Evolutionary conservation across 1,284 basidiomycete species (phyloP), one percentile per base, ranked within the genome.

Genomic region (Apiotrichum mycotoxinovorans): DNA sequence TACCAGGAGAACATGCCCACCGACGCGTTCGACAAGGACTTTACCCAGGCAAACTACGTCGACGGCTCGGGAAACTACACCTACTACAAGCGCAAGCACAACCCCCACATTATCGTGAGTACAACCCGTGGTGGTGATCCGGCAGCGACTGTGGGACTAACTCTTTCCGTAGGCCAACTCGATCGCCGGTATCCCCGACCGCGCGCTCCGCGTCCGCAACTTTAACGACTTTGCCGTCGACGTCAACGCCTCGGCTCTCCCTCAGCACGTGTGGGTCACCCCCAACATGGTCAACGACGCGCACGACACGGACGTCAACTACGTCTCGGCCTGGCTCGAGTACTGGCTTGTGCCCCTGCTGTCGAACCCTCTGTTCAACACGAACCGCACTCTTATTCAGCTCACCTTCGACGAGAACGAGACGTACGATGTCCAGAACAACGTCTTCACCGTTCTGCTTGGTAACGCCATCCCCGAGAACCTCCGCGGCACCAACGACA

Each of bases 251-350:
- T 70, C 80, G 47, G 77, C 77, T 3, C 68, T 87, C 26, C 82
- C 85, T 10, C 84, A 85, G 64, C 86, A 83, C 83, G 69, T 76
- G 30, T 87, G 83, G 66, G 74, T 87, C 52, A 86, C 86, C 0
- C 86, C 86, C n/a, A 86, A 86, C 71, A 69, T 84, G 51, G 79
- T 80, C 30, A 77, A 81, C 70, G 83, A 85, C 64, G 83, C 76
- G 0, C 65, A 87, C 63, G 85, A 87, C 70, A 85, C 85, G 10
- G 80, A 79, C 26, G 72, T 83, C 65, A 78, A 77, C 48, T 84
- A 82, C 63, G 74, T 79, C 27, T 75, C 75, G 14, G 66, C 73
- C 23, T 87, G 81, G 81, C 72, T 84, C 30, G 62, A 73, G 42
- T 83, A 77, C 66, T 87, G 82, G 79, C 76, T 87, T 43, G 56